Conservation (phyloP, 768 basidiomycete genomes). For the Mycena rosella region DNA sequence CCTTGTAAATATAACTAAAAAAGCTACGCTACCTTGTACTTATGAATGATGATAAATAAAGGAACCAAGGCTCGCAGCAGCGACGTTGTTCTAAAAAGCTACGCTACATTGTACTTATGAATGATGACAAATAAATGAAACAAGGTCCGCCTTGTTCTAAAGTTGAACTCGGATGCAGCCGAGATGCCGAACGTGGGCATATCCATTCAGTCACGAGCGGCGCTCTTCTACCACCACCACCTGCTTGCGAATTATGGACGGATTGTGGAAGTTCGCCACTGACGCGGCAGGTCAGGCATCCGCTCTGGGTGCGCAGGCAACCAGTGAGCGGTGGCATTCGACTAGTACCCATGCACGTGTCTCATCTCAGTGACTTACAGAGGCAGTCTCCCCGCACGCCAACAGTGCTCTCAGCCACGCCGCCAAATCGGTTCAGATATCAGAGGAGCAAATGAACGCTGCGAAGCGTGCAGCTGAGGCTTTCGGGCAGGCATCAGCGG, state of each 20-base stretch:
- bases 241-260: constrained; percentile 18
- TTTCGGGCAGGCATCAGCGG: constrained; percentile 4
- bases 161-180: too few species aligned
- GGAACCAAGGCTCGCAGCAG: too few species aligned
- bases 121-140: too few species aligned
- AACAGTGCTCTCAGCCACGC: constrained; percentile 24
- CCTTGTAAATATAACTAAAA: too few species aligned
- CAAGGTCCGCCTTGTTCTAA: too few species aligned
- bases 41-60: too few species aligned
- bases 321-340: constrained; percentile 14
- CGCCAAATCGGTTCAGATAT: constrained; percentile 22
- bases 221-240: constrained; percentile 12
- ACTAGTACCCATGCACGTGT: constrained; percentile 4
- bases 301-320: constrained; percentile 10
- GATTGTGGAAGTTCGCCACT: constrained; percentile 23
- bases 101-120: too few species aligned
- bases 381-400: constrained; percentile 22
- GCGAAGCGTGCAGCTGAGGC: constrained; percentile 22
- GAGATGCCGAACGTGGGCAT: too few species aligned
- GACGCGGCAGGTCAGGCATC: constrained; percentile 21
- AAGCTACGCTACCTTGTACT: too few species aligned
- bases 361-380: constrained; percentile 13
- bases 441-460: constrained; percentile 18
- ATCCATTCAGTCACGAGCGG: not conserved
- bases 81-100: too few species aligned